Conservation (phyloP, 352 stramenopile species). For the Elongisporangium anandrum region DNA sequence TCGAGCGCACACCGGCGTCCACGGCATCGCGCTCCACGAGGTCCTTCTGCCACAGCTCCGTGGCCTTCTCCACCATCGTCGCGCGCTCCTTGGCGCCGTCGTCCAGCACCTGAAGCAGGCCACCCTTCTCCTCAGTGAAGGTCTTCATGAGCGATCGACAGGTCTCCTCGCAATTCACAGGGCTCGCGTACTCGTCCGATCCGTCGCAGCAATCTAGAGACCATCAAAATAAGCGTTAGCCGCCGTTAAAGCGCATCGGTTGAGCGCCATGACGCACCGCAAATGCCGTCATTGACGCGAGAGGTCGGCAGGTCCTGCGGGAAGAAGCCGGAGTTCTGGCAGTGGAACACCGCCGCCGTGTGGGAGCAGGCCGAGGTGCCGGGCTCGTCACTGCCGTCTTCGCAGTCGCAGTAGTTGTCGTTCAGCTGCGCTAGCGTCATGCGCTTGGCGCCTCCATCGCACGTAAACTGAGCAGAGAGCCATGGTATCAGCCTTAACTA, state of each 20-base stretch:
- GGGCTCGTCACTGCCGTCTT: constrained; percentile 87
- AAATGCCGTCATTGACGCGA: constrained; percentile 73
- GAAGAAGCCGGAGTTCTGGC: constrained; percentile 74
- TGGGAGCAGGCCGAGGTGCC: constrained; percentile 83
- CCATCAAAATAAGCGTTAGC: constrained; percentile 4
- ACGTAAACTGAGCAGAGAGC: constrained; percentile 51
- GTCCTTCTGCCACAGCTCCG: constrained; percentile 30
- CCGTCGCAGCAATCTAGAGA: constrained; percentile 83
- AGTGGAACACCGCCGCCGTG: constrained; percentile 54
- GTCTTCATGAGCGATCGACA: constrained; percentile 30
- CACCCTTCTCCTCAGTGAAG: constrained; percentile 44
- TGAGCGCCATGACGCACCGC: constrained; percentile 25
- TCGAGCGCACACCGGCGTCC: constrained; percentile 15
- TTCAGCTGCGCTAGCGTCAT: constrained; percentile 71
- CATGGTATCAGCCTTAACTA: constrained; percentile 6
- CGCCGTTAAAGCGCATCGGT: neutral
- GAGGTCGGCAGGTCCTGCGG: constrained; percentile 51
- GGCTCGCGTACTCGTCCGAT: constrained; percentile 70
- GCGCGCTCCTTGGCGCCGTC: constrained; percentile 47
- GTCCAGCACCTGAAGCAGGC: constrained; percentile 71
- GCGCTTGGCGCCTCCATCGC: constrained; percentile 46
- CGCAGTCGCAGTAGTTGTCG: constrained; percentile 95
- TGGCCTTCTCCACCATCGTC: constrained; percentile 22
- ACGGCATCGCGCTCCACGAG: constrained; percentile 20
- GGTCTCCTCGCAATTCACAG: constrained; percentile 39